Conservation (phyloP, 2,329 filamentous ascomycete species). For the Calonectria leucothoes region DNA sequence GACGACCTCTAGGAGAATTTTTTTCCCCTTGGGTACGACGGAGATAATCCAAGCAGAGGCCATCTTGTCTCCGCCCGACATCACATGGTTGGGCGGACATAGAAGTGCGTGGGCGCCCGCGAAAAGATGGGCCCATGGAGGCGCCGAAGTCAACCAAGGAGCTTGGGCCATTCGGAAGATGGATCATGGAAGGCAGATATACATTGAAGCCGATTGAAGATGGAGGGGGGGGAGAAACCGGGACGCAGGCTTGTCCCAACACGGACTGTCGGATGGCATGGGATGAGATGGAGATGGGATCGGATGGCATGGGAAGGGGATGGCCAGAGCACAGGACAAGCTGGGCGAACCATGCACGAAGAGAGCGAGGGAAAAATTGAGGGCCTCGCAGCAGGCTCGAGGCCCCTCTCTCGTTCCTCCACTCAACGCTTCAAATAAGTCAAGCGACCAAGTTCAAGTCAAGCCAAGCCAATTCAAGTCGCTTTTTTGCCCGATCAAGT, state of each 20-base stretch:
- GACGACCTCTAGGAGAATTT: background rate
- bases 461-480: too few species aligned
- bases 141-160: slow-evolving; percentile 22
- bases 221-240: slow-evolving; percentile 30
- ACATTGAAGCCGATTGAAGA: background rate
- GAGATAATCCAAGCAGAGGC: slow-evolving; percentile 25
- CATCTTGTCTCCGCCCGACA: background rate
- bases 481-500: too few species aligned
- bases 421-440: too few species aligned
- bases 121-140: slow-evolving; percentile 40
- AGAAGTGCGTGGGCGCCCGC: slow-evolving; percentile 34
- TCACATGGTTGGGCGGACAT: slow-evolving; percentile 14
- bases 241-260: slow-evolving; percentile 18
- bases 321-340: slow-evolving; percentile 13
- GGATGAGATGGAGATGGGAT: slow-evolving; percentile 16
- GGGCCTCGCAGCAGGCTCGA: background rate
- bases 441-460: too few species aligned
- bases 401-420: background rate
- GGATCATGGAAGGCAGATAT: slow-evolving; percentile 9
- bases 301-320: slow-evolving; percentile 12
- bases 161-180: background rate
- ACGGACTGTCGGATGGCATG: slow-evolving; percentile 8
- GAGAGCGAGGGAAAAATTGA: background rate
- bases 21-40: slow-evolving; percentile 20
- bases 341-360: background rate